phyloP scores from a whole-genome alignment of 768 basidiomycete genomes.

The Naganishia vaughanmartiniae region DNA sequence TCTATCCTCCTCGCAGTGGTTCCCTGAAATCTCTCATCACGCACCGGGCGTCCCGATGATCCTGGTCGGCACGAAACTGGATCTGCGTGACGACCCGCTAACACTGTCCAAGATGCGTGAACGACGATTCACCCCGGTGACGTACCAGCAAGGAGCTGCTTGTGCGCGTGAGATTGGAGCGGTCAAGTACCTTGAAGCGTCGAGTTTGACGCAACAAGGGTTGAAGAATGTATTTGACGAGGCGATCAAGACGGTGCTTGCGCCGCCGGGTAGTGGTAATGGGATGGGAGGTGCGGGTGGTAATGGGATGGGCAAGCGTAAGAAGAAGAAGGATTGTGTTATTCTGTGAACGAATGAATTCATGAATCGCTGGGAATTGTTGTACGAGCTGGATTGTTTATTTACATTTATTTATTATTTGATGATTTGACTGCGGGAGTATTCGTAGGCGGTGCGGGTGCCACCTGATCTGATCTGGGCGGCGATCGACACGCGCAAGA shows the following conservation, averaged over 20 bases:
- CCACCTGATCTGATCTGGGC: too few relatives aligned
- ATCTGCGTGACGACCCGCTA: conserved; percentile 79
- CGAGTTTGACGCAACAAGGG: conserved; percentile 51
- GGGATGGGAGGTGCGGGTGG: conserved; percentile 22
- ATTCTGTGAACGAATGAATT: conserved; percentile 41
- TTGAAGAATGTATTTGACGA: conserved; percentile 54
- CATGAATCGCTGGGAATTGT: too few relatives aligned
- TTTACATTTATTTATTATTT: too few relatives aligned
- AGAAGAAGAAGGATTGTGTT: conserved; percentile 54
- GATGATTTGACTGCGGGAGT: too few relatives aligned
- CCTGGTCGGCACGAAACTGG: conserved; percentile 89
- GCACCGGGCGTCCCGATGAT: conserved; percentile 91
- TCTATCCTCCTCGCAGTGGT: conserved; percentile 24
- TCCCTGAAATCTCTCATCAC: conserved; percentile 56
- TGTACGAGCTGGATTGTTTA: too few relatives aligned
- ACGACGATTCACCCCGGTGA: conserved; percentile 46
- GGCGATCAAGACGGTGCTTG: conserved; percentile 68
- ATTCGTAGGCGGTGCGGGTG: too few relatives aligned
- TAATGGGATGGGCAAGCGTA: conserved; percentile 32
- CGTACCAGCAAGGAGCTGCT: conserved; percentile 61
- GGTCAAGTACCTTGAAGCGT: conserved; percentile 60
- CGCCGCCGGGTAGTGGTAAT: conserved; percentile 42
- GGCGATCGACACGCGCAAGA: too few relatives aligned
- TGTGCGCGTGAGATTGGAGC: conserved; percentile 94
- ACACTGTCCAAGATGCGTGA: conserved; percentile 58